Conservation (phyloP, 1,284 basidiomycete species). For the Termitomyces sp. region DNA sequence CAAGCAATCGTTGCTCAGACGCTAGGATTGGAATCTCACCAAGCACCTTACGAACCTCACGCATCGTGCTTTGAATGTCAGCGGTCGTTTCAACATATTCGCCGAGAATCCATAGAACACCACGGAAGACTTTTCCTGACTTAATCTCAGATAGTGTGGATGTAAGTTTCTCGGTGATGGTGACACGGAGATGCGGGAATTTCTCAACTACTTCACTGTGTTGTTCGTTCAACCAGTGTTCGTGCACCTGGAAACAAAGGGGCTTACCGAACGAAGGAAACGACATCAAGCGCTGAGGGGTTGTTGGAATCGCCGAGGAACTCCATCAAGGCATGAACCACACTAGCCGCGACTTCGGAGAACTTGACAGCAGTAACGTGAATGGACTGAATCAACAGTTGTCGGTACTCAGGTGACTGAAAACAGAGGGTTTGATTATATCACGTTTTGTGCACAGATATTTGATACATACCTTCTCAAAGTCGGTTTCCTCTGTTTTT, state of each 20-base stretch:
- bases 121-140: constrained; percentile 96
- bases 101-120: constrained; percentile 96
- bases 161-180: constrained; percentile 86
- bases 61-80: constrained; percentile 74
- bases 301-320: constrained; percentile 97
- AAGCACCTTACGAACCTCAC: constrained; percentile 82
- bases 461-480: constrained; percentile 61
- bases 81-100: constrained; percentile 76
- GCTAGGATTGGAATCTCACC: constrained; percentile 97
- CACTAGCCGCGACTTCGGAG: constrained; percentile 96
- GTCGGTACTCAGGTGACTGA: constrained; percentile 90
- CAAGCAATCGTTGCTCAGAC: constrained; percentile 78
- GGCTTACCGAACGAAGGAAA: constrained; percentile 83
- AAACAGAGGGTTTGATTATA: not conserved
- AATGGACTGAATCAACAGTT: constrained; percentile 95
- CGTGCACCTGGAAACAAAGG: constrained; percentile 1
- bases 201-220: constrained; percentile 93
- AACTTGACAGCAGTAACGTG: constrained; percentile 97
- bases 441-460: not conserved
- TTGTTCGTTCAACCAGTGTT: not conserved
- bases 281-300: constrained; percentile 92
- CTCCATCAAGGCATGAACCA: constrained; percentile 97
- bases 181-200: constrained; percentile 83
- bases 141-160: constrained; percentile 87
- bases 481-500: constrained; percentile 82